These are phyloP conservation scores for Cutaneotrichosporon cavernicola DNA, from an alignment of 1,284 basidiomycete species.

Conservation along the genomic window DNA sequence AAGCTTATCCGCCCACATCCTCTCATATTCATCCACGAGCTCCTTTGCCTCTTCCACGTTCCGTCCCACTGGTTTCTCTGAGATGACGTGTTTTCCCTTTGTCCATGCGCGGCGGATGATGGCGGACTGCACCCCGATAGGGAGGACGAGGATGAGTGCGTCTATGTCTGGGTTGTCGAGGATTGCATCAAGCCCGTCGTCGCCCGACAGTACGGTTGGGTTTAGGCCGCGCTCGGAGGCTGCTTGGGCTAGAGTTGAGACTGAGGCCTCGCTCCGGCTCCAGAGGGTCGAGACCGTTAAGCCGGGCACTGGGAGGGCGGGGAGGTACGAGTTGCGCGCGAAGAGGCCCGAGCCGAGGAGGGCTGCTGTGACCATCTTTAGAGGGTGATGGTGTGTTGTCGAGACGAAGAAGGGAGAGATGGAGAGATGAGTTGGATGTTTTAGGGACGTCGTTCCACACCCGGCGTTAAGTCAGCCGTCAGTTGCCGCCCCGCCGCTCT, in stretches of 20 bases:
- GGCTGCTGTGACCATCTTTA: conserved; percentile 28
- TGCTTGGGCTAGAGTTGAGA: conserved; percentile 56
- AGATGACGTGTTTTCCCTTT: conserved; percentile 80
- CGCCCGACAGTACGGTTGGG: conserved; percentile 58
- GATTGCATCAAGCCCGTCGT: conserved; percentile 62
- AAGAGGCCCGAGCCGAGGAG: conserved; percentile 49
- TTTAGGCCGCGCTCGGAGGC: conserved; percentile 33
- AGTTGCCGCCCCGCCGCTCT: background rate
- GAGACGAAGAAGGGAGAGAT: background rate
- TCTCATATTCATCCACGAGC: conserved; percentile 67
- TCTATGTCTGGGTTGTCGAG: conserved; percentile 65
- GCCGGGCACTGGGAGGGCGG: conserved; percentile 62
- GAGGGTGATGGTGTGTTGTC: background rate
- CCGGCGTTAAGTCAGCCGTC: background rate
- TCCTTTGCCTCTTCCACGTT: conserved; percentile 64
- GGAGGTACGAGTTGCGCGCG: conserved; percentile 62
- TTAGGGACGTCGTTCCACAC: background rate
- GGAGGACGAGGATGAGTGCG: conserved; percentile 72
- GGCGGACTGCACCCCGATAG: conserved; percentile 70
- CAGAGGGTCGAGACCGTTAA: conserved; percentile 66
- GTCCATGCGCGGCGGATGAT: conserved; percentile 60
- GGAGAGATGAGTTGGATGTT: background rate
- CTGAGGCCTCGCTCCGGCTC: conserved; percentile 69
- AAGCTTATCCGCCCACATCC: conserved; percentile 63
- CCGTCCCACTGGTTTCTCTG: conserved; percentile 73